Base-by-base conservation (phyloP, 441 rosid species). In the Gossypium armourianum region DNA sequence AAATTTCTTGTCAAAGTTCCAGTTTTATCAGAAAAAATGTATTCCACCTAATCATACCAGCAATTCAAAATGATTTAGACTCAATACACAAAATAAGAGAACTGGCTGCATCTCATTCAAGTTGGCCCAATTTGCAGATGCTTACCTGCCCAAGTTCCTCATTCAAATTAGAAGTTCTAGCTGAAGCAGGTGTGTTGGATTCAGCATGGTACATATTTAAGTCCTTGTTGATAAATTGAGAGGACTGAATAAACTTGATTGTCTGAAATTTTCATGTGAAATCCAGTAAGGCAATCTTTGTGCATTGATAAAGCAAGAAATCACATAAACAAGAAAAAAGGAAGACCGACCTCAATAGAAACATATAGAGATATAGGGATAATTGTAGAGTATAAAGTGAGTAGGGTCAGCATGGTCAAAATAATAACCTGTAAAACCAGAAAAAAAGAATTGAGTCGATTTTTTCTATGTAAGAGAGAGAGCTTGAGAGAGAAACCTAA, bases 111-210 rank as follows among this genome's bases (percentile, higher is more conserved):
- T 66, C 60, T 29, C 62, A 61, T 29, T 47, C 64, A 12, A 28
- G 32, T 45, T 28, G 40, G 68, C 19, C 63, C 62, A 69, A 7
- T 69, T 4, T 45, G 52, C 28, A 53, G 13, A 21, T 73, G 19
- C 9, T 85, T 82, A 92, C 99, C 96, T 95, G 99, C 75, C 99
- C 99, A 77, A 95, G 97, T 86, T 95, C 99, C 86, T 95, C 99
- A 15, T 92, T 95, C 81, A 95, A 81, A 81, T 95, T 95, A 62
- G 99, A 95, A 77, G 99, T 95, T 82, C 99, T 85, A 36, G 98
- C 98, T 68, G 83, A 85, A 47, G 99, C 99, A 63, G 98, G 89
- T 62, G 98, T 95, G 76, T 90, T 83, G 71, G 90, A 85, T 79
- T 95, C 98, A 75, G 75, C 85, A 77, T 95, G 91, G 81, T 86